Base-by-base conservation (phyloP, 2,329 filamentous ascomycete species). In the Fusarium buharicum region DNA sequence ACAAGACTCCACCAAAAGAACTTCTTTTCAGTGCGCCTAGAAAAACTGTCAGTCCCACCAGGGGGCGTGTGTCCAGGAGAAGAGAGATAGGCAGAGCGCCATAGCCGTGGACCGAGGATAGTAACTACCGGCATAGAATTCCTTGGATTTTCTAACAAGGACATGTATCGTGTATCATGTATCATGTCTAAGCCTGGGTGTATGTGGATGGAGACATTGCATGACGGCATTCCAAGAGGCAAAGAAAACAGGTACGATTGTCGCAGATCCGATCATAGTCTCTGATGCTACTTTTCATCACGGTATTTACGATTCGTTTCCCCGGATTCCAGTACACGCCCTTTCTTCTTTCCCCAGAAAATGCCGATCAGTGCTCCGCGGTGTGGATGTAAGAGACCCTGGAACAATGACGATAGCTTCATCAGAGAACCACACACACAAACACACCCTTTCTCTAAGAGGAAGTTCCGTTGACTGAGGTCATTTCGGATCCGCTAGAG, bases 21-120 rank as follows among this genome's bases (percentile, higher is more conserved):
- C 52, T 53, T 62, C 50, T 50, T 45, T 31, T 62, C 47, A 38
- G 18, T 17, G 47, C 50, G 38, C 33, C 60, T 47, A 54, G 59
- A 66, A 58, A 58, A 64, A 59, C 24, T 24, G 37, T 39, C 59
- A 57, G 45, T 40, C 38, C 28, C 43, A 45, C 39, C n/a, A 24
- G 47, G 60, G 60, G 64, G 52, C 53, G 62, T 66, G 66, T 39
- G 44, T 39, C 34, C 37, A 12, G 53, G 60, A 47, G 37, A 41
- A 47, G 40, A 45, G 55, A 50, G 52, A 49, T 50, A 55, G 27
- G 9, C 3, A 28, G 27, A 28, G 27, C 27, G 10, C 27, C 66
- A 68, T 52, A 64, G 64, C 67, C 67, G 56, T 70, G 59, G 56
- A 18, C 67, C 67, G 67, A 69, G 53, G 52, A 48, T 30, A 39